A percentile compares a stretch with the other conserved stretches of the same genome.
Evolutionary conservation across 208 protist genomes (phyloP).

Genomic region (Leishmania tarentolae): DNA sequence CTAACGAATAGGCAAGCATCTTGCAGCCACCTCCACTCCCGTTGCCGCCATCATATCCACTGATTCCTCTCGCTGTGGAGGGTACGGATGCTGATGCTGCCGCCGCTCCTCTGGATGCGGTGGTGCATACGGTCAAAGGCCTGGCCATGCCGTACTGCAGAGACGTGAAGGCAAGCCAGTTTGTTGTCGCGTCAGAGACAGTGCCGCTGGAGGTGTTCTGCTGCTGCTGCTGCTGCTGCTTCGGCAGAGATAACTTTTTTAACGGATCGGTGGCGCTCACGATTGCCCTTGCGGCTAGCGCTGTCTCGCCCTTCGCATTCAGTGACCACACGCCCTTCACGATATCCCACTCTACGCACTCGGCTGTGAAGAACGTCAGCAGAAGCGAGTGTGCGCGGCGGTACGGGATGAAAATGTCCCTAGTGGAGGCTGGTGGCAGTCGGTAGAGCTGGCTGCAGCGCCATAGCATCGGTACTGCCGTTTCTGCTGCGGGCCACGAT

Average conservation of each 20-base stretch:
- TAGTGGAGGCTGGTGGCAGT: slow-evolving; percentile 28
- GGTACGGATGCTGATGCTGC: not conserved
- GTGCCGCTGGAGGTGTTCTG: not conserved
- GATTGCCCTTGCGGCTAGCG: slow-evolving; percentile 22
- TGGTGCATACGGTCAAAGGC: slow-evolving; percentile 27
- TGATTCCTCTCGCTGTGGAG: not conserved
- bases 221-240: not conserved
- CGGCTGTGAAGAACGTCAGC: slow-evolving; percentile 35
- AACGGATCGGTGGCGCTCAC: not conserved
- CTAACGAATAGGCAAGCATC: slow-evolving; percentile 6
- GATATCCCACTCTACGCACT: slow-evolving; percentile 28
- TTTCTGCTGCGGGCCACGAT: not conserved
- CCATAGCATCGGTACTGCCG: slow-evolving; percentile 10
- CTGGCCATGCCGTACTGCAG: slow-evolving; percentile 59
- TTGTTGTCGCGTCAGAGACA: not conserved
- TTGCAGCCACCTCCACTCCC: not conserved
- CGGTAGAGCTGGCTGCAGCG: slow-evolving; percentile 34
- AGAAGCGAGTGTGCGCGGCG: slow-evolving; percentile 29
- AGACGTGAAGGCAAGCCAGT: slow-evolving; percentile 35
- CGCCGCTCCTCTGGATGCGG: slow-evolving; percentile 14
- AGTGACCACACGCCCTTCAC: slow-evolving; percentile 19
- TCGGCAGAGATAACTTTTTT: not conserved
- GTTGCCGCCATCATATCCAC: not conserved
- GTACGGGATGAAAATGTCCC: slow-evolving; percentile 49
- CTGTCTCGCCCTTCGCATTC: slow-evolving; percentile 25